Conservation (phyloP, 345 rosid species). For the Bruguiera sexangula region DNA sequence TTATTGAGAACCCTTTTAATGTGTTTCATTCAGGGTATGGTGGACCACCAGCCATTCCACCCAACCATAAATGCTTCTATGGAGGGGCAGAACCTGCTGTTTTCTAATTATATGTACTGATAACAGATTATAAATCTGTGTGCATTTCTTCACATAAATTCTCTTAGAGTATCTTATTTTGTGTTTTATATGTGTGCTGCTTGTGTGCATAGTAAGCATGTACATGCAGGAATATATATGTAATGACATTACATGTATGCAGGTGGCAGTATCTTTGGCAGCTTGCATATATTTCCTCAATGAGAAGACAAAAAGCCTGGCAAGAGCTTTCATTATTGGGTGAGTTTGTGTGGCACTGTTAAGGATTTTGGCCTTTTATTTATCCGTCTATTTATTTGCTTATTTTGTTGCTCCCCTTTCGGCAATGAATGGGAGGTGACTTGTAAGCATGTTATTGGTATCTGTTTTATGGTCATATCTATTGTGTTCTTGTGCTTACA, state of each 20-base stretch:
- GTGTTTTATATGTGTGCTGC: too few relatives aligned
- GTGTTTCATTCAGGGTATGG: not conserved
- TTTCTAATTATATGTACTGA: too few relatives aligned
- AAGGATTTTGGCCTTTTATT: too few relatives aligned
- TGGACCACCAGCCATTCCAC: not conserved
- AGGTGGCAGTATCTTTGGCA: slow-evolving; percentile 94
- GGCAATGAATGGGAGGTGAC: too few relatives aligned
- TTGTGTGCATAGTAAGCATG: not conserved
- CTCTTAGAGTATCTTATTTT: too few relatives aligned
- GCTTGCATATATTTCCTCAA: slow-evolving; percentile 93
- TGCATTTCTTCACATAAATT: too few relatives aligned
- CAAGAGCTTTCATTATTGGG: slow-evolving; percentile 77
- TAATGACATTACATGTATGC: slow-evolving; percentile 11
- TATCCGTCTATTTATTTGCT: not conserved
- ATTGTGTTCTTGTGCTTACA: not conserved
- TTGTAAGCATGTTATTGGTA: too few relatives aligned
- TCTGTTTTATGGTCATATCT: not conserved
- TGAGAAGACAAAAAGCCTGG: slow-evolving; percentile 88
- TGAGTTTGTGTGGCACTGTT: slow-evolving; percentile 19
- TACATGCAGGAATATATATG: not conserved
- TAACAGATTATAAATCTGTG: too few relatives aligned
- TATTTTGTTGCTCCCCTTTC: not conserved
- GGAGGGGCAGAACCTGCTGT: too few relatives aligned
- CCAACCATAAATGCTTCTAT: too few relatives aligned
- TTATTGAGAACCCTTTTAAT: too few relatives aligned